These are phyloP conservation scores for Danielia oregonensis DNA, from an alignment of 805 yeast genomes.

Conservation along the genomic window DNA sequence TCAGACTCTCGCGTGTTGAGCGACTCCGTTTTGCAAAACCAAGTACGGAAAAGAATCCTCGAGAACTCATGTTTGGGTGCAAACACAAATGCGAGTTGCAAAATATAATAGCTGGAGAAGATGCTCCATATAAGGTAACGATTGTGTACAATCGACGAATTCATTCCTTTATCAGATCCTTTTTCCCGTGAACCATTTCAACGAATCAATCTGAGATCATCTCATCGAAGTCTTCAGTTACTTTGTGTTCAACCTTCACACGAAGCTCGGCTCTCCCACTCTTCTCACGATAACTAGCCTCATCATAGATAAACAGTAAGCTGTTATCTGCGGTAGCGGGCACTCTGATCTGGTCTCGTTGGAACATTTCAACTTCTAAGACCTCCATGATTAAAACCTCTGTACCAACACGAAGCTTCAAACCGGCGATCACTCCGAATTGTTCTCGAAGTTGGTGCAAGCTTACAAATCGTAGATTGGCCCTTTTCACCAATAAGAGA, in stretches of 20 bases:
- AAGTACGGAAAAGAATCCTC: no score
- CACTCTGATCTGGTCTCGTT: conserved; percentile 27
- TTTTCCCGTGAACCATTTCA: no score
- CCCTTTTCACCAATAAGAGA: conserved; percentile 25
- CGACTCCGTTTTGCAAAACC: no score
- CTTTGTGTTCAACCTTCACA: neutral
- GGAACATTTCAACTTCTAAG: conserved; percentile 26
- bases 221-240: neutral
- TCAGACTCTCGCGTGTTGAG: no score
- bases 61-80: no score
- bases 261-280: conserved; percentile 3
- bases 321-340: conserved; percentile 16
- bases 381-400: conserved; percentile 28
- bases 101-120: no score
- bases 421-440: conserved; percentile 1
- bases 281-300: conserved; percentile 9
- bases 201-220: conserved; percentile 5
- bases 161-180: no score
- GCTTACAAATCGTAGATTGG: conserved; percentile 23
- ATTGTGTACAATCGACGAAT: no score
- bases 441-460: conserved; percentile 1
- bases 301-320: conserved; percentile 24
- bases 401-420: conserved; percentile 1
- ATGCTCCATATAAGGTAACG: no score
- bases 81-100: no score